Conservation (phyloP, 192 early-diverging fungal species). For the Lobosporangium transversale region DNA sequence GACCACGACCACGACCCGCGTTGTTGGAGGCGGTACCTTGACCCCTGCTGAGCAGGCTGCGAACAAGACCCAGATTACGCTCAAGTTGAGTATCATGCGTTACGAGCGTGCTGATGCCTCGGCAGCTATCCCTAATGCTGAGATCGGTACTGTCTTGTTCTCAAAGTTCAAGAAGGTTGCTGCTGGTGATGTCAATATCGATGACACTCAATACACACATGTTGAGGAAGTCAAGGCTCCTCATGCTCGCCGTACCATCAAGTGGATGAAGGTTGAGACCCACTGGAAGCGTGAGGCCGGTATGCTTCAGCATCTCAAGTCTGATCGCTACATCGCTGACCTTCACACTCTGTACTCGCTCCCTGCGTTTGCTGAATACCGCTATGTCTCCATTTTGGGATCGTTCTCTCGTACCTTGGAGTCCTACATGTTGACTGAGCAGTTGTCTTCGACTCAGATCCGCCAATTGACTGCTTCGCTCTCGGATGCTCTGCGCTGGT, state of each 20-base stretch:
- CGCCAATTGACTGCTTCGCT: slow-evolving; percentile 42
- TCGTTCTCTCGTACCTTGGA: slow-evolving; percentile 44
- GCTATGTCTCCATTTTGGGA: slow-evolving; percentile 46
- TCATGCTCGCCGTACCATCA: slow-evolving; percentile 40
- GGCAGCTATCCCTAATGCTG: slow-evolving; percentile 36
- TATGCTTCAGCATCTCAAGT: slow-evolving; percentile 54
- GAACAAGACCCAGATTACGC: slow-evolving; percentile 51
- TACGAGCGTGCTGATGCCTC: slow-evolving; percentile 52
- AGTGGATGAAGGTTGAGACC: slow-evolving; percentile 53
- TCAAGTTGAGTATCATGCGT: slow-evolving; percentile 54
- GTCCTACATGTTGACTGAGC: slow-evolving; percentile 40
- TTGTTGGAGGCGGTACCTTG: slow-evolving; percentile 36
- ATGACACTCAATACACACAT: slow-evolving; percentile 38
- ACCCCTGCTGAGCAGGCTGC: slow-evolving; percentile 51
- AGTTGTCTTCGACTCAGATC: slow-evolving; percentile 23
- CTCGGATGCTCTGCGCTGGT: slow-evolving; percentile 53
- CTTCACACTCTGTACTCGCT: slow-evolving; percentile 50
- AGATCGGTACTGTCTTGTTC: slow-evolving; percentile 41
- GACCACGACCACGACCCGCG: slow-evolving; percentile 48
- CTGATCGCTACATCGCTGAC: slow-evolving; percentile 47
- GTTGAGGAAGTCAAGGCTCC: slow-evolving; percentile 45
- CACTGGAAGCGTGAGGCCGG: slow-evolving; percentile 56
- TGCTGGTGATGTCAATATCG: slow-evolving; percentile 44
- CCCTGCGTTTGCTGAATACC: slow-evolving; percentile 50
- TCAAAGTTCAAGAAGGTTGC: slow-evolving; percentile 53